Base-by-base conservation (phyloP, 495 filamentous ascomycete species). In the Patellaria atrata region DNA sequence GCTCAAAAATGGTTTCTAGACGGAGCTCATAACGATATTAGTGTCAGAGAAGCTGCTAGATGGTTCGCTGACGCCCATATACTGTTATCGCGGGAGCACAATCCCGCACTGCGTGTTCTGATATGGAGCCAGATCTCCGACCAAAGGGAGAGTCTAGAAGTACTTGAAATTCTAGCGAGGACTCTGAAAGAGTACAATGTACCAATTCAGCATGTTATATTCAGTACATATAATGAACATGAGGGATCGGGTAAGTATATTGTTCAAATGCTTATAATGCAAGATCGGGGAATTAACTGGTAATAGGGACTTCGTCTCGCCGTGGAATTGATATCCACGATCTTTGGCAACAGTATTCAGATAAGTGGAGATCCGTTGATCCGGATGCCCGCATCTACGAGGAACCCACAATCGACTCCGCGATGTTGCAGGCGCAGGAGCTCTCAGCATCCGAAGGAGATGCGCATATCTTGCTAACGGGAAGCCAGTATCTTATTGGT, bases 401-500 rank as follows among this genome's bases (percentile, higher is more conserved):
- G 16, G 24, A 28, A 37, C 25, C 35, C 15, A 19, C 48, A 8
- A 36, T 45, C 4, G 57, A 59, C 28, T 32, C 50, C 11, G 28
- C 40, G 1, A 32, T 38, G 2, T 61, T 48, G 51, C 46, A 43
- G 48, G 53, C 23, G 35, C 33, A 13, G 18, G 47, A 27, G 15
- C 41, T 9, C 33, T 17, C 12, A 57, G 56, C 3, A 45, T 54
- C n/a, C n/a, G n/a, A n/a, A n/a, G n/a, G n/a, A n/a, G n/a, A n/a
- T n/a, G n/a, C n/a, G 35, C 54, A 71, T 22, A 61, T 60, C 1
- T 48, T 77, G 14, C 62, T 79, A 19, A 77, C 74, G 10, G 74
- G 74, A 5, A 77, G 74, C 43, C 54, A 76, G 16, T 65, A 75
- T 47, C 53, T 77, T 13, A 67, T 77, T 8, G 71, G 73, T 1